Conservation (phyloP, 2,329 filamentous ascomycete genomes). For the Bipolaris oryzae region DNA sequence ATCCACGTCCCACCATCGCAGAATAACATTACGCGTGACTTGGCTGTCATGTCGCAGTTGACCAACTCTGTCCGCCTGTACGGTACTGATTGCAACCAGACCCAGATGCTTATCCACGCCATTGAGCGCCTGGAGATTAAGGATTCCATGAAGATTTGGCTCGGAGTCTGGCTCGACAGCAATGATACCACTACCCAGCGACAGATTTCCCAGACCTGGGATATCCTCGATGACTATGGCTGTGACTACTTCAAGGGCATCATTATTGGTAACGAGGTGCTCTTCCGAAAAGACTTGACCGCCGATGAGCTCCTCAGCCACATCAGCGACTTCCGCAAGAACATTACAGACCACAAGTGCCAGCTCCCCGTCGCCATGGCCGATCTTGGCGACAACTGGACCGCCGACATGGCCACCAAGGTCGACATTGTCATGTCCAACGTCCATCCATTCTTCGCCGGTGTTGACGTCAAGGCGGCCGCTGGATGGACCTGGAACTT, state of each 20-base stretch:
- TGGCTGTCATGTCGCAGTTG: constrained; percentile 87
- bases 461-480: constrained; percentile 69
- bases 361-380: constrained; percentile 82
- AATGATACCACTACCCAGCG: constrained; percentile 83
- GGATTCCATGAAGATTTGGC: constrained; percentile 79
- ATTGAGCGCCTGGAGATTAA: constrained; percentile 75
- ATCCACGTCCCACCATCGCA: constrained; percentile 78
- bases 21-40: constrained; percentile 91
- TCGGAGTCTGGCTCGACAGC: constrained; percentile 89
- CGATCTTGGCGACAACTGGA: constrained; percentile 90
- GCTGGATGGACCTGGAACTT: constrained; percentile 83
- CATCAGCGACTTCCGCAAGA: constrained; percentile 71
- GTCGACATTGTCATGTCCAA: constrained; percentile 95
- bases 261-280: constrained; percentile 68
- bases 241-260: constrained; percentile 64
- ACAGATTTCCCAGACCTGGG: constrained; percentile 83
- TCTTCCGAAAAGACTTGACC: constrained; percentile 70
- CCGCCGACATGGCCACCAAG: constrained; percentile 66
- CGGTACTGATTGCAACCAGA: constrained; percentile 97
- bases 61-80: constrained; percentile 89
- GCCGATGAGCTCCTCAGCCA: constrained; percentile 66
- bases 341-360: constrained; percentile 67
- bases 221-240: constrained; percentile 69
- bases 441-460: constrained; percentile 94
- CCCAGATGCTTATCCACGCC: constrained; percentile 86